Evolutionary conservation across 208 protist species (phyloP).

Genomic region (Crithidia bombi): DNA sequence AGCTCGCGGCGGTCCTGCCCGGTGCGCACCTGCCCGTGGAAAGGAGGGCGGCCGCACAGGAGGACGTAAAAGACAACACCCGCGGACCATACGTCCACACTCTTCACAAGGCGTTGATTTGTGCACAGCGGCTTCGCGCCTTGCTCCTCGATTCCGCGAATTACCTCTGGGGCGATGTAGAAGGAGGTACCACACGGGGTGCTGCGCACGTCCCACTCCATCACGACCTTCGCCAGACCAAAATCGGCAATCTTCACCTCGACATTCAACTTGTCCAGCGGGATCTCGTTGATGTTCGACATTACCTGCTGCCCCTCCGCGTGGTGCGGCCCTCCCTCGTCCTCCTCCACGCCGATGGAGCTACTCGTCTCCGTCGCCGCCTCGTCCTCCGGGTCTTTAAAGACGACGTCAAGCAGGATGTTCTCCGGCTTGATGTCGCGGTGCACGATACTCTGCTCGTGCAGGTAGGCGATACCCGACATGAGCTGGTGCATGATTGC

Average conservation of each 20-base stretch:
- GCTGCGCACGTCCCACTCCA: slow-evolving; percentile 79
- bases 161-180: slow-evolving; percentile 91
- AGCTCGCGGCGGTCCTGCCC: slow-evolving; percentile 78
- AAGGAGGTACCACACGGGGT: slow-evolving; percentile 91
- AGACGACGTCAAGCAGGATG: slow-evolving; percentile 70
- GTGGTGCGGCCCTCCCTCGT: slow-evolving; percentile 3
- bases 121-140: slow-evolving; percentile 83
- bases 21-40: slow-evolving; percentile 85
- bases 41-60: slow-evolving; percentile 81
- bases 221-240: slow-evolving; percentile 88
- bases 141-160: slow-evolving; percentile 85
- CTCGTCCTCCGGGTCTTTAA: slow-evolving; percentile 22
- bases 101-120: slow-evolving; percentile 78
- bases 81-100: slow-evolving; percentile 88
- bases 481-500: slow-evolving; percentile 75
- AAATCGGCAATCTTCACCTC: slow-evolving; percentile 90
- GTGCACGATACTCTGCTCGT: slow-evolving; percentile 83
- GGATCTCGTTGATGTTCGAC: slow-evolving; percentile 42
- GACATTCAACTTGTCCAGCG: slow-evolving; percentile 46
- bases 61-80: slow-evolving; percentile 90
- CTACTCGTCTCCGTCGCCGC: slow-evolving; percentile 1
- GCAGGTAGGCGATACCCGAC: slow-evolving; percentile 75
- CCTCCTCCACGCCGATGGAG: slow-evolving; percentile 10
- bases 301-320: slow-evolving; percentile 12
- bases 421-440: slow-evolving; percentile 93